Conservation (phyloP, 2,329 filamentous ascomycete genomes). For the Colletotrichum sojae region DNA sequence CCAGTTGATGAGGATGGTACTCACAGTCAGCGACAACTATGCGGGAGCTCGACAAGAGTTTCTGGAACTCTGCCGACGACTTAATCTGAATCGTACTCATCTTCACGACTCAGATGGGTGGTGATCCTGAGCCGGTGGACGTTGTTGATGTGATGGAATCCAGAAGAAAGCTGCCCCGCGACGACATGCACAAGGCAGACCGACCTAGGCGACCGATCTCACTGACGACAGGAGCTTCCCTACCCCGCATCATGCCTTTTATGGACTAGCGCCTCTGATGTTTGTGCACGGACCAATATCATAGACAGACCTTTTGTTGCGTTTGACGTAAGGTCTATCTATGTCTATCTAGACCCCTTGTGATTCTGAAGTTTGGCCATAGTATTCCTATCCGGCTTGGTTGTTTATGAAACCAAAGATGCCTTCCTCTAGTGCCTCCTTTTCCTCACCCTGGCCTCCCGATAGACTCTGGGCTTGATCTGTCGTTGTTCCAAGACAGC, state of each 20-base stretch:
- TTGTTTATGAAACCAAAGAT: too few relatives aligned
- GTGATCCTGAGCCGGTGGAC: constrained; percentile 18
- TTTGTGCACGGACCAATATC: constrained; percentile 9
- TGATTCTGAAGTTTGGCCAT: too few relatives aligned
- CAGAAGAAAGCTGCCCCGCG: constrained; percentile 35
- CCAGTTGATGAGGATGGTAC: constrained; percentile 51
- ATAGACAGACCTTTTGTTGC: background rate
- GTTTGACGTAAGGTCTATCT: background rate
- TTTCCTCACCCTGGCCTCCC: too few relatives aligned
- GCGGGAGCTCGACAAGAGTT: constrained; percentile 77
- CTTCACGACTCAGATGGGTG: constrained; percentile 43
- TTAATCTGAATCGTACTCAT: constrained; percentile 50
- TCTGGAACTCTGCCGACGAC: constrained; percentile 74
- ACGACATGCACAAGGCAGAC: constrained; percentile 20
- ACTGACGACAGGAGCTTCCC: constrained; percentile 24
- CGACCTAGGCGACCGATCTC: background rate
- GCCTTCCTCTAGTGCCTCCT: too few relatives aligned
- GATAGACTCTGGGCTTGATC: too few relatives aligned
- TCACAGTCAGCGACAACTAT: constrained; percentile 92
- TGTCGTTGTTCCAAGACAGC: too few relatives aligned
- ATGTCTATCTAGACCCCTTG: too few relatives aligned
- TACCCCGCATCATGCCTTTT: constrained; percentile 41
- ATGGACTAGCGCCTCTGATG: constrained; percentile 9
- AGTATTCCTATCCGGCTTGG: too few relatives aligned
- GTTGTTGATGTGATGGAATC: constrained; percentile 35